phyloP scores from a whole-genome alignment of 805 yeast species.

The Wickerhamiella hasegawae region DNA sequence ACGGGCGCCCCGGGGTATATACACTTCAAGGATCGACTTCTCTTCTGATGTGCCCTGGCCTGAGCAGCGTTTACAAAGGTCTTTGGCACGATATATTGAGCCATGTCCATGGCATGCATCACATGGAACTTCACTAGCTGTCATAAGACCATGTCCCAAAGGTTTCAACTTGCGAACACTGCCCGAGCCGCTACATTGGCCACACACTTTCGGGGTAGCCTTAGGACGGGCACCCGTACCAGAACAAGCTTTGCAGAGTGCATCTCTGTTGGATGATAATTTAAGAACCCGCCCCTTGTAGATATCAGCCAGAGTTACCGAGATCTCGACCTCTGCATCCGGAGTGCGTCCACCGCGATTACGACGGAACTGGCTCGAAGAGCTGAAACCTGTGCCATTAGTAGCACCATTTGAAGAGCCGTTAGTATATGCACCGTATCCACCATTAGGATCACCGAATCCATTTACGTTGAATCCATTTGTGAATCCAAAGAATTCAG shows the following conservation, averaged over 20 bases:
- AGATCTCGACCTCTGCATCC: constrained; percentile 52
- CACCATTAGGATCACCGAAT: not conserved
- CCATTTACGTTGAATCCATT: constrained; percentile 2
- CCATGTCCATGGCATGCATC: constrained; percentile 60
- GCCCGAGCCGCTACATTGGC: constrained; percentile 61
- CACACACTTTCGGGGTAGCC: constrained; percentile 42
- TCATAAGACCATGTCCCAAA: constrained; percentile 60
- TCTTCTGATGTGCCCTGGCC: constrained; percentile 51
- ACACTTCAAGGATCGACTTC: constrained; percentile 58
- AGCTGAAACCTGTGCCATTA: not conserved
- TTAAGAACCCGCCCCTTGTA: constrained; percentile 78
- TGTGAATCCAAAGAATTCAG: constrained; percentile 40
- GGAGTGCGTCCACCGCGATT: constrained; percentile 28
- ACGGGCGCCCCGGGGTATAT: constrained; percentile 55
- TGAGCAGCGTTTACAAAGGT: constrained; percentile 59
- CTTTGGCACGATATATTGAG: constrained; percentile 39
- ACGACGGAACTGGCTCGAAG: not conserved
- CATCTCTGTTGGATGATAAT: constrained; percentile 52
- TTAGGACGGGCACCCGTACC: constrained; percentile 61
- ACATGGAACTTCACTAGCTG: constrained; percentile 48
- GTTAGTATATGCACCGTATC: not conserved
- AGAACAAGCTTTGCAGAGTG: constrained; percentile 54
- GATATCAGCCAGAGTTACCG: constrained; percentile 61
- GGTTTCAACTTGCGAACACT: constrained; percentile 39
- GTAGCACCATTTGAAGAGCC: constrained; percentile 5